These are phyloP conservation scores for Acer saccharum DNA, from an alignment of 345 rosid genomes.

Conservation along the genomic window DNA sequence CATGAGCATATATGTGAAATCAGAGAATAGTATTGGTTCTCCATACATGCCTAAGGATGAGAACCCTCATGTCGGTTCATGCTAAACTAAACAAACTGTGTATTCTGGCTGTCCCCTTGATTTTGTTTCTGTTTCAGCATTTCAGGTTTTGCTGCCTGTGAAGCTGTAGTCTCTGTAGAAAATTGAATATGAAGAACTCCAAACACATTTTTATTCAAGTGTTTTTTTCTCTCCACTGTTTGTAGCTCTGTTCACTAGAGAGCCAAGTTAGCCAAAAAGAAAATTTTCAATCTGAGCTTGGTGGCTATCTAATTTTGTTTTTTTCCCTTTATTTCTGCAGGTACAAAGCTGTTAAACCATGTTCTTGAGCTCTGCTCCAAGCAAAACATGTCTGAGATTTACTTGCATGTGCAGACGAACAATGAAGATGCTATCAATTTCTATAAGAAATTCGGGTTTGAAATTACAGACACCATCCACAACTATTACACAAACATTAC, in stretches of 20 bases:
- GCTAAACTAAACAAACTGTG: background rate
- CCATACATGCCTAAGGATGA: background rate
- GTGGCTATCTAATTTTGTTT: conserved; percentile 6
- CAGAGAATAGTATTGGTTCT: background rate
- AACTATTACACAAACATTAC: conserved; percentile 82
- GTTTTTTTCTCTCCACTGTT: background rate
- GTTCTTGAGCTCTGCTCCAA: conserved; percentile 75
- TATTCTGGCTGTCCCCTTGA: background rate
- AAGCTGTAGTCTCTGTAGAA: background rate
- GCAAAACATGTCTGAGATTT: conserved; percentile 76
- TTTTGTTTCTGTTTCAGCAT: conserved; percentile 3
- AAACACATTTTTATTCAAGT: background rate
- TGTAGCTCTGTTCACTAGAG: background rate
- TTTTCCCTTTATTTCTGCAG: conserved; percentile 41
- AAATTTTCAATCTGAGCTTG: background rate
- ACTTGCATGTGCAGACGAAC: conserved; percentile 97
- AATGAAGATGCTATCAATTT: conserved; percentile 95
- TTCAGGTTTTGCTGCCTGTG: background rate
- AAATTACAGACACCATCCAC: conserved; percentile 79
- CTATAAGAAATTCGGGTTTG: conserved; percentile 91
- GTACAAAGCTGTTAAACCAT: conserved; percentile 84
- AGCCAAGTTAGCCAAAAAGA: background rate
- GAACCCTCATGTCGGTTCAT: background rate
- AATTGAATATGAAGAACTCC: background rate
- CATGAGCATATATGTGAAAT: background rate